Evolutionary conservation across 352 stramenopile genomes (phyloP), one percentile per base, ranked within the genome.

Genomic region (Phytophthora syringae): DNA sequence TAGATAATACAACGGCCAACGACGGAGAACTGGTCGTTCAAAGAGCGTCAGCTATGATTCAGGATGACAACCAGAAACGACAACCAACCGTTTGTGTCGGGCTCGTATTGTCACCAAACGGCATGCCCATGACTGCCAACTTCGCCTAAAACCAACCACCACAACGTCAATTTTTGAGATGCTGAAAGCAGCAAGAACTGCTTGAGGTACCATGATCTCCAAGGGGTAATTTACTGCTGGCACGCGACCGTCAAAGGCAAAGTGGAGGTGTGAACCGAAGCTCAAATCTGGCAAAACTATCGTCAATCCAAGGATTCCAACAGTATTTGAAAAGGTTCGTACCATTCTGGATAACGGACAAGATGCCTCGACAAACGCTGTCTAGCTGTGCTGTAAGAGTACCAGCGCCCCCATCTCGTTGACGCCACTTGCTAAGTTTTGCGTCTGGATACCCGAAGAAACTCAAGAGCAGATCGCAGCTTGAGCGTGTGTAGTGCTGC

Each of bases 401-500:
- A 18, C 28, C 21, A 28, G 28, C 16, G 49, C 32, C 60, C 42
- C 53, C 54, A 47, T 58, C 55, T 18, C 39, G 52, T 28, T 36
- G 42, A 25, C 59, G 47, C 64, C 69, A 77, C 22, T 25, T 48
- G n/a, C 25, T 44, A 3, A 90, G 56, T 47, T 79, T 87, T 24
- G 63, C 34, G 40, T 72, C 61, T 6, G 79, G 79, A 34, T 84
- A 84, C 25, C 79, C 81, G 18, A 90, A 72, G 1, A 88, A 34
- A 53, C 79, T 84, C 27, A 90, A 45, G 27, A 88, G 32, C 20
- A 90, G 48, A 54, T 80, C 66, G 40, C 79, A 88, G 44, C 77
- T 87, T 25, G 77, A 86, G 6, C 64, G 49, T 1, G 77, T 79
- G 52, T 82, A 90, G 63, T 83, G 87, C 79, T 69, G 55, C 28